Percentiles rank a stretch among this genome's conserved stretches.
Evolutionary conservation across 169 alveolate species (phyloP).

Genomic region (Cryptosporidium andersoni): DNA sequence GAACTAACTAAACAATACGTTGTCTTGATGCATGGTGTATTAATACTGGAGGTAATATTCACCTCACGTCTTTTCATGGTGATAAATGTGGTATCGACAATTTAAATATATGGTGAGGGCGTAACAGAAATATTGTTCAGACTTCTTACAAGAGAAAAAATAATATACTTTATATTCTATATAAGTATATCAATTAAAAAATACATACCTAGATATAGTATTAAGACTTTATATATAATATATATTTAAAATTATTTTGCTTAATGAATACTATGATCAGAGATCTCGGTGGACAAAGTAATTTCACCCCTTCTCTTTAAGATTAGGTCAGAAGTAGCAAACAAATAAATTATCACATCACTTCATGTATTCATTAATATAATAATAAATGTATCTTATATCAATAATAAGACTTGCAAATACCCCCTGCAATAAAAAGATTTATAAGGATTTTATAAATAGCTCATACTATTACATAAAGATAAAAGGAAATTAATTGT

Average conservation of each 20-base stretch:
- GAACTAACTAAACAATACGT: no score
- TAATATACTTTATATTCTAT: not conserved
- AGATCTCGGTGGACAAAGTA: conserved; percentile 61
- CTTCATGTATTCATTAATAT: not conserved
- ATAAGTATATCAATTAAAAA: not conserved
- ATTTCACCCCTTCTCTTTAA: conserved; percentile 22
- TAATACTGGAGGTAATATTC: no score
- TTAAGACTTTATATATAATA: not conserved
- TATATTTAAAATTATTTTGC: not conserved
- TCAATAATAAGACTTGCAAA: not conserved
- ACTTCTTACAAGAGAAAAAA: not conserved
- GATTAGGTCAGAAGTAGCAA: conserved; percentile 54
- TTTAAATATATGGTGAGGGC: no score
- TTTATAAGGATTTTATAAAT: no score
- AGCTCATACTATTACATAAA: no score
- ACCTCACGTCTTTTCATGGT: no score
- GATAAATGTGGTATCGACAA: no score
- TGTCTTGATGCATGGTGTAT: no score
- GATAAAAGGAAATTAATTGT: no score
- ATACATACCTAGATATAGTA: not conserved
- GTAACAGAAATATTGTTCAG: not conserved
- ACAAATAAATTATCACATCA: conserved; percentile 24
- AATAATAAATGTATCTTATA: not conserved
- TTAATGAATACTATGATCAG: conserved; percentile 37
- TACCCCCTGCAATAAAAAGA: not conserved